These are phyloP conservation scores for Xylaria sp. DNA, from an alignment of 2,329 filamentous ascomycete genomes.

Conservation along the genomic window DNA sequence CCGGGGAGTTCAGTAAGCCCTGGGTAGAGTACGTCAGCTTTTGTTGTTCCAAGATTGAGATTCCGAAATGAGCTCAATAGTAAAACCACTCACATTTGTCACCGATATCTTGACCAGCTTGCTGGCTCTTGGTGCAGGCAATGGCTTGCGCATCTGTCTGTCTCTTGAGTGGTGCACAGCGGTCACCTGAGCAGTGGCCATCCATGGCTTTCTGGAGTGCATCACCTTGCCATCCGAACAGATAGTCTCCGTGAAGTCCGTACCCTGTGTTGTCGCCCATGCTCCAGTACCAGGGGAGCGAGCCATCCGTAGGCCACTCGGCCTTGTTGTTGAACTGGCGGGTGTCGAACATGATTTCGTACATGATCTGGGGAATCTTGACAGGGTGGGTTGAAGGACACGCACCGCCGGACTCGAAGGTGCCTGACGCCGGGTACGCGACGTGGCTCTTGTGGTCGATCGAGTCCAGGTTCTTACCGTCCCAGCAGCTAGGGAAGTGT, in stretches of 20 bases:
- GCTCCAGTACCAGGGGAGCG: conserved; percentile 47
- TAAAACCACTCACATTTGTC: conserved; percentile 37
- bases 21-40: conserved; percentile 23
- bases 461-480: conserved; percentile 49
- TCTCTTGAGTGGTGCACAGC: conserved; percentile 46
- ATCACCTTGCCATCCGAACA: conserved; percentile 54
- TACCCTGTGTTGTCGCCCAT: conserved; percentile 51
- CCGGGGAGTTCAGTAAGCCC: conserved; percentile 36
- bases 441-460: conserved; percentile 49
- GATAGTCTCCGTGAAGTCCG: conserved; percentile 53
- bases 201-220: conserved; percentile 52
- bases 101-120: conserved; percentile 42
- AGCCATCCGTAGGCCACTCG: conserved; percentile 51
- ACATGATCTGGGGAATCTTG: conserved; percentile 54
- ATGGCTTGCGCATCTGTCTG: conserved; percentile 48
- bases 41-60: not conserved
- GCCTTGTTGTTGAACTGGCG: conserved; percentile 49
- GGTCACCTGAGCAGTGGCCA: conserved; percentile 49
- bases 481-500: conserved; percentile 50
- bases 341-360: conserved; percentile 56
- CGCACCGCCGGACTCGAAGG: conserved; percentile 45
- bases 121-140: conserved; percentile 46
- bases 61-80: not conserved
- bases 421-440: conserved; percentile 45
- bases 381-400: conserved; percentile 48